A percentile compares a stretch with the other conserved stretches of the same genome.
phyloP scores from a whole-genome alignment of 768 basidiomycete species.

The Boletus sp. region DNA sequence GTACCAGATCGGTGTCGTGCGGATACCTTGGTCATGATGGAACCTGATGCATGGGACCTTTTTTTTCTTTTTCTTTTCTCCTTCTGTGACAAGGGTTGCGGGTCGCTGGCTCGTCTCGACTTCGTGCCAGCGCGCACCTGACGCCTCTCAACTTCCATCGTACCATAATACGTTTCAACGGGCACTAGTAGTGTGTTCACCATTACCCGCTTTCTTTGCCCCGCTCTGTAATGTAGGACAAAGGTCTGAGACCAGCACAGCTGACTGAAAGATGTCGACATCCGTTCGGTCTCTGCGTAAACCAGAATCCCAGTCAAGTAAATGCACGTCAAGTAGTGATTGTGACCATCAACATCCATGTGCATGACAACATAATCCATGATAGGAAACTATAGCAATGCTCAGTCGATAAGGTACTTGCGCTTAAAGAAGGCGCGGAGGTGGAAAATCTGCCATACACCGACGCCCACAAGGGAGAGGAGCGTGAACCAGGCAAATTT shows the following conservation, averaged over 20 bases:
- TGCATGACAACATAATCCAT: constrained; percentile 1
- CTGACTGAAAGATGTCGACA: background rate
- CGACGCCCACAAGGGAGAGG: constrained; percentile 69
- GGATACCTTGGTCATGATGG: constrained; percentile 33
- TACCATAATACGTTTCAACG: background rate
- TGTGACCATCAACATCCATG: background rate
- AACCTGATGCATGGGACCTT: background rate
- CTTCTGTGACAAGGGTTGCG: background rate
- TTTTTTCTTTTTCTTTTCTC: background rate
- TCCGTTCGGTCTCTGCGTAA: background rate
- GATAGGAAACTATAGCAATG: constrained; percentile 7
- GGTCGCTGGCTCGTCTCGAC: background rate
- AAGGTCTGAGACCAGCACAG: constrained; percentile 3
- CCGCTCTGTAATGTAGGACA: constrained; percentile 6
- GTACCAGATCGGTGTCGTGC: constrained; percentile 45
- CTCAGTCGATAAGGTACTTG: constrained; percentile 87
- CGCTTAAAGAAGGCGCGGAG: constrained; percentile 93
- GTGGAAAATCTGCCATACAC: constrained; percentile 94
- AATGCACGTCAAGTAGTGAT: background rate
- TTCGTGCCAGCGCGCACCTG: too few species aligned
- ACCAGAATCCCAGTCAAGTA: background rate
- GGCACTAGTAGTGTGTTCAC: background rate
- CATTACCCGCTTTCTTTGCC: background rate
- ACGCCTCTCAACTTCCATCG: background rate
- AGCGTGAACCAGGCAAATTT: constrained; percentile 92